A percentile compares a stretch with the other conserved stretches of the same genome.
Conservation (phyloP, 495 filamentous ascomycete species). For the Hypoxylon fragiforme region DNA sequence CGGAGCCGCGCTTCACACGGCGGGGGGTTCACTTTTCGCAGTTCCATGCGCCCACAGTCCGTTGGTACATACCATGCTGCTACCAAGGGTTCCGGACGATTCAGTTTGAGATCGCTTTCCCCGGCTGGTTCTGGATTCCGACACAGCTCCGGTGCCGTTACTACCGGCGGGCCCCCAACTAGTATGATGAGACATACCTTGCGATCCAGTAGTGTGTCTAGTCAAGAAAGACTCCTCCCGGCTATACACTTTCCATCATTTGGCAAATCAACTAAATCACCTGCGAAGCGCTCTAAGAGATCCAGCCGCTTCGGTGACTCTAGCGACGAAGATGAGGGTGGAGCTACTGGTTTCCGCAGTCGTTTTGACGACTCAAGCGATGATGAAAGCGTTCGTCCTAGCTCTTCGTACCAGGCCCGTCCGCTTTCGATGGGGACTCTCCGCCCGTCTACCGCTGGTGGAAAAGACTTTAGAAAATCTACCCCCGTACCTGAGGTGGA, state of each 20-base stretch:
- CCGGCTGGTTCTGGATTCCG: constrained; percentile 38
- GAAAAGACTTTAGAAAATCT: constrained; percentile 25
- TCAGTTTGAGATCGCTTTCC: constrained; percentile 47
- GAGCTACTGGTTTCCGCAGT: constrained; percentile 58
- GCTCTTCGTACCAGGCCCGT: constrained; percentile 12
- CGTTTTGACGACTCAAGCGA: constrained; percentile 85
- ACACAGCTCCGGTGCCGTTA: constrained; percentile 20
- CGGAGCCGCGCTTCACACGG: constrained; percentile 35
- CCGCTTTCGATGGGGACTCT: constrained; percentile 24
- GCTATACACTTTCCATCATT: constrained; percentile 38
- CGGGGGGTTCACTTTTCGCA: constrained; percentile 41
- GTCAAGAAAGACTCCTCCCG: constrained; percentile 26
- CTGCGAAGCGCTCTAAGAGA: constrained; percentile 25
- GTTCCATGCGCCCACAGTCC: constrained; percentile 45
- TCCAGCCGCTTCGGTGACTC: constrained; percentile 66
- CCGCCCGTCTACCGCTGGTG: constrained; percentile 17
- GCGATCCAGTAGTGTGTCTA: constrained; percentile 31
- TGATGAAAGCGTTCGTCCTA: constrained; percentile 54
- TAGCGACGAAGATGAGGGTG: constrained; percentile 67
- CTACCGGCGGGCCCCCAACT: constrained; percentile 2
- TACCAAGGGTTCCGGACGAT: constrained; percentile 36
- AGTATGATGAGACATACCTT: constrained; percentile 28
- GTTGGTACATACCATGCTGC: constrained; percentile 13
- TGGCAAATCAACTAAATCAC: constrained; percentile 22
- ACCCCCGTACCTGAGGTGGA: constrained; percentile 39